These are phyloP conservation scores for Closterium sp. DNA, from an alignment of 139 green algal genomes.

Conservation along the genomic window DNA sequence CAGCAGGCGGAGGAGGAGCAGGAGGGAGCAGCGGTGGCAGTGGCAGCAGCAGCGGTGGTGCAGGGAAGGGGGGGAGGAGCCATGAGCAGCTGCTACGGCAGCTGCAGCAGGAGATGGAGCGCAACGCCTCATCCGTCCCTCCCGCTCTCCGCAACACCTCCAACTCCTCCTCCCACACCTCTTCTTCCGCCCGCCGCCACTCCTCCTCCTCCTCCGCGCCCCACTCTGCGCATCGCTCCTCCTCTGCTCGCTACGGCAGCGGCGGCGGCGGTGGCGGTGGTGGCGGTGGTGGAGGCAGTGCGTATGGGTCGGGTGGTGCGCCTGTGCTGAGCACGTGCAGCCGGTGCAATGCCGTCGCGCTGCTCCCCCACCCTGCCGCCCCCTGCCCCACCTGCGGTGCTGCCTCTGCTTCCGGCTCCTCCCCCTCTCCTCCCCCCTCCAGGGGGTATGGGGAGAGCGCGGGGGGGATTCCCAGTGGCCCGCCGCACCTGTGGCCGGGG, in stretches of 20 bases:
- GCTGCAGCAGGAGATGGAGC: conserved; percentile 42
- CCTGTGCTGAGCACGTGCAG: neutral
- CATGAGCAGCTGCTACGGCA: neutral
- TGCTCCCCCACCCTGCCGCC: neutral
- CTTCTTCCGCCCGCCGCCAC: neutral
- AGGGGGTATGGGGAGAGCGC: neutral
- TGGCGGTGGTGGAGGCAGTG: neutral
- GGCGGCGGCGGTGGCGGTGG: neutral
- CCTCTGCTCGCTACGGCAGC: conserved; percentile 1
- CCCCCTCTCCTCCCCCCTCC: neutral
- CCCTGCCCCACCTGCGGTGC: neutral
- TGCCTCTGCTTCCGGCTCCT: neutral
- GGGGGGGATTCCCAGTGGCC: neutral
- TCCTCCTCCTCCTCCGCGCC: neutral
- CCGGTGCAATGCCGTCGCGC: neutral
- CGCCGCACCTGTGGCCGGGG: conserved; percentile 23
- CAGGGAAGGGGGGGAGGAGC: neutral
- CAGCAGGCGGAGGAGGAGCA: neutral
- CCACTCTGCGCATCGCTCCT: neutral
- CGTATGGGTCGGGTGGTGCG: neutral
- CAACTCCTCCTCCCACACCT: neutral
- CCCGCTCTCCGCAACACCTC: neutral
- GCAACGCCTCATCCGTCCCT: conserved; percentile 2
- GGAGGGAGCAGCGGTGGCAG: neutral
- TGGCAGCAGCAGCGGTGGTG: neutral